Evolutionary conservation across 1,284 basidiomycete genomes (phyloP), one percentile per base, ranked within the genome.

Genomic region (Cryptococcus wingfieldii): DNA sequence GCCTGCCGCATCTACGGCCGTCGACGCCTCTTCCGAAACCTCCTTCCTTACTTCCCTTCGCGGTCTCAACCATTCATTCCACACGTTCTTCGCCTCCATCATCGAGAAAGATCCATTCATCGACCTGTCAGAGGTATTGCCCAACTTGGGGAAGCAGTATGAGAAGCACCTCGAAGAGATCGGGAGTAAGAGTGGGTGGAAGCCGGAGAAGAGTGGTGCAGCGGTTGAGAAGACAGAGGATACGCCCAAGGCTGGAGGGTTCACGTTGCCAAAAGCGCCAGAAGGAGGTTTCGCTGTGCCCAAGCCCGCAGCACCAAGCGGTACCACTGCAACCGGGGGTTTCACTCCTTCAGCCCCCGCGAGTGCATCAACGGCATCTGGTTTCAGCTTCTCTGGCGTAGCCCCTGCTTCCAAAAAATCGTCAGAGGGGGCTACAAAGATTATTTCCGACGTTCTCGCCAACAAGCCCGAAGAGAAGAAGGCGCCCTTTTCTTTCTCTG

Each of bases 1-100:
- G 4, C 12, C 51, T 47, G 37, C 6, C 27, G 27, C 37, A 25
- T 19, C 46, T 13, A 38, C 42, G 25, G 18, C 51, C 31, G 18
- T 41, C 49, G 38, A 18, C 27, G 43, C 44, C 34, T 13, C 42
- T 13, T 34, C 49, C 23, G 69, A 77, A 31, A 75, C 78, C 5
- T 77, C 80, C 43, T 93, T 89, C 74, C 90, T 84, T 76, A 84
- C 80, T 39, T 83, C 84, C 7, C 79, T 94, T 18, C 85, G 90
- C 18, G 90, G 90, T 12, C 80, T 94, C 46, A 94, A 94, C 69
- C 75, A 83, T 19, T 87, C 88, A 0, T 80, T 92, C 64, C 68
- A 88, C 34, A 78, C 82, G 4, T 82, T 84, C 34, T 75, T 91
- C 47, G 80, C 82, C 13, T 81, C 82, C 51, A 81, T 83, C 4